Evolutionary conservation across 2,329 filamentous ascomycete genomes (phyloP), one percentile per base, ranked within the genome.

Genomic region (Bertia moriformis): DNA sequence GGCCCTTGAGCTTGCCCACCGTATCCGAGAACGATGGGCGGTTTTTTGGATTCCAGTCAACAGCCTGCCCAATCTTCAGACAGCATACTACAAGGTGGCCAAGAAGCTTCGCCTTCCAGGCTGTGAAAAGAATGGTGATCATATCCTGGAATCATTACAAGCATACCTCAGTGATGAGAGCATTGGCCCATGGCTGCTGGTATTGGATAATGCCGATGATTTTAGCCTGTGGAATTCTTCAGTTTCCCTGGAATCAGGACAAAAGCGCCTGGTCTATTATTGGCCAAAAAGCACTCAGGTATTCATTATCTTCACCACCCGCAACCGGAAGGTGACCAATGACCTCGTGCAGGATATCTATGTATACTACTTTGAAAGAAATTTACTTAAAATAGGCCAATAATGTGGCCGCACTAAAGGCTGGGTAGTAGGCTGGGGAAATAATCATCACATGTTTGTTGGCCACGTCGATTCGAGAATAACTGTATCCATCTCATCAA

Each of bases 91-190:
- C 2, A 50, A 52, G 4, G 51, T 64, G 3, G 54, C 49, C 1
- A 49, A 45, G 29, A 47, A 52, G 46, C 49, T 64, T 12, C n/a
- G n/a, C n/a, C n/a, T n/a, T n/a, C n/a, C n/a, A n/a, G n/a, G n/a
- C n/a, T n/a, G n/a, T n/a, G n/a, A 43, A 42, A 17, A 33, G 13
- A 37, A 45, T 19, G 35, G 41, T 1, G 44, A 58, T 4, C 29
- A 60, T 12, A 58, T 68, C 2, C 66, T 66, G 37, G 46, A 46
- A 7, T 15, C 32, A 42, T 74, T 83, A 47, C 62, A 71, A 13
- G 37, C 39, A 3, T 44, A 55, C 15, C 46, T 61, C 0, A 49
- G 43, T 30, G 53, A 48, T 0, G 44, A 49, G n/a, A n/a, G 13
- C n/a, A 40, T 48, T 0, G 53, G 57, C 4, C 48, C 42, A 24